Conservation (phyloP, 2,329 filamentous ascomycete species). For the Colletotrichum lupini region DNA sequence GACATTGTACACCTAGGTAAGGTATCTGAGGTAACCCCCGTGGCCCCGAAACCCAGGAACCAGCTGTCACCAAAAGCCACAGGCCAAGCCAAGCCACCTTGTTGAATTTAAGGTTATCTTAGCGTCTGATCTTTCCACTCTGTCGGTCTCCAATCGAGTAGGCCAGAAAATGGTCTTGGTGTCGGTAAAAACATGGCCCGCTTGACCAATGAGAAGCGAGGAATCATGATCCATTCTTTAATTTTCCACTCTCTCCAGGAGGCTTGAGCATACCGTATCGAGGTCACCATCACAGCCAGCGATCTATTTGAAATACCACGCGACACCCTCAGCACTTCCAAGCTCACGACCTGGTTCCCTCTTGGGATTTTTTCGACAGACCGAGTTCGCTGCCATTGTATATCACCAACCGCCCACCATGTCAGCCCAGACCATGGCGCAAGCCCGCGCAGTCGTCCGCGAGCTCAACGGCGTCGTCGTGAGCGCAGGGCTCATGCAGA, state of each 20-base stretch:
- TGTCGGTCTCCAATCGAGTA: not conserved
- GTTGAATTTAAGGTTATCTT: constrained; percentile 12
- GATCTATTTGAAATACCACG: too few relatives aligned
- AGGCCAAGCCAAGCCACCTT: not conserved
- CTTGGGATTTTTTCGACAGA: not conserved
- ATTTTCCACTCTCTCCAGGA: not conserved
- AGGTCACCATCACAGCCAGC: not conserved
- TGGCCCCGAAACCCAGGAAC: not conserved
- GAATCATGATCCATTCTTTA: not conserved
- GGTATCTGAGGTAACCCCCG: too few relatives aligned
- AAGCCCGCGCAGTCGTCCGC: constrained; percentile 57
- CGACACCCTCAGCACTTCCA: not conserved
- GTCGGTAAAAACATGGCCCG: not conserved
- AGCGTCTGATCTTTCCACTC: not conserved
- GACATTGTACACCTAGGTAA: too few relatives aligned
- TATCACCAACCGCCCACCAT: constrained; percentile 40
- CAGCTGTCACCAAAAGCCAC: not conserved
- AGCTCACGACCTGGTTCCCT: not conserved
- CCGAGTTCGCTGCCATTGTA: not conserved
- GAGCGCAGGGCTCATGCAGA: constrained; percentile 80
- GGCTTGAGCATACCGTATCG: not conserved
- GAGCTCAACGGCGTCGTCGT: constrained; percentile 77
- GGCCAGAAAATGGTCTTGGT: not conserved
- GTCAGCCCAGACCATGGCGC: constrained; percentile 48
- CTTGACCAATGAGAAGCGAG: not conserved